Evolutionary conservation across 176 grass and related monocot species (phyloP).

Genomic region (Dendrocalamus sinicus): DNA sequence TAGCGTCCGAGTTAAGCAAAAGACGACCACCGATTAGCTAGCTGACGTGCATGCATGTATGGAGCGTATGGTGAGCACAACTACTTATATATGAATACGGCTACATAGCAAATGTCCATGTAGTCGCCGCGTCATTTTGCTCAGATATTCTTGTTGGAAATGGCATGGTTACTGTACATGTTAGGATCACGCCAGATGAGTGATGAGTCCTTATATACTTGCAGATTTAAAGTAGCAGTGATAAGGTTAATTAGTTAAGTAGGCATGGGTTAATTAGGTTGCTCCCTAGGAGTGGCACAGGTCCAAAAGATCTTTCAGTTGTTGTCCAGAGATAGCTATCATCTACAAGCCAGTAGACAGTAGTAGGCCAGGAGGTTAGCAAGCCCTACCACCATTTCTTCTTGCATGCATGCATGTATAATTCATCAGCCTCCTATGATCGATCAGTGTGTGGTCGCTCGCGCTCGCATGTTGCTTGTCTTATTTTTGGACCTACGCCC

Average conservation of each 20-base stretch:
- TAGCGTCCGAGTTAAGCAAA: constrained; percentile 14
- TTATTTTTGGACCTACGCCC: not conserved
- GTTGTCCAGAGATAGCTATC: not conserved
- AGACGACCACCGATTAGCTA: not conserved
- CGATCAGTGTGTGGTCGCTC: not conserved
- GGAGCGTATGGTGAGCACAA: too few relatives aligned
- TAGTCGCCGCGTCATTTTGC: not conserved
- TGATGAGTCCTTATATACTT: not conserved
- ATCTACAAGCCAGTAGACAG: too few relatives aligned
- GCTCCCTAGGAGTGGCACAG: not conserved
- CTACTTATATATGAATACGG: too few relatives aligned
- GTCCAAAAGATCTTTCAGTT: constrained; percentile 5
- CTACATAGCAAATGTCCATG: too few relatives aligned
- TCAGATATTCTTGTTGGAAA: not conserved
- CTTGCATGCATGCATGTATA: not conserved
- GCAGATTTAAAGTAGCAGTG: not conserved
- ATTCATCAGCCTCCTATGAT: not conserved
- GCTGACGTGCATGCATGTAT: not conserved
- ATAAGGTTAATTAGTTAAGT: not conserved
- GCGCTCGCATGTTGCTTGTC: not conserved
- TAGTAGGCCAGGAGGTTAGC: not conserved
- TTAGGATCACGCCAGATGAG: not conserved
- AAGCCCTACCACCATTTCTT: not conserved
- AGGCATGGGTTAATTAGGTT: not conserved
- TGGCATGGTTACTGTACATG: too few relatives aligned